Percentiles rank a stretch among this genome's conserved stretches.
Conservation (phyloP, 768 basidiomycete genomes). For the Mycena amicta region DNA sequence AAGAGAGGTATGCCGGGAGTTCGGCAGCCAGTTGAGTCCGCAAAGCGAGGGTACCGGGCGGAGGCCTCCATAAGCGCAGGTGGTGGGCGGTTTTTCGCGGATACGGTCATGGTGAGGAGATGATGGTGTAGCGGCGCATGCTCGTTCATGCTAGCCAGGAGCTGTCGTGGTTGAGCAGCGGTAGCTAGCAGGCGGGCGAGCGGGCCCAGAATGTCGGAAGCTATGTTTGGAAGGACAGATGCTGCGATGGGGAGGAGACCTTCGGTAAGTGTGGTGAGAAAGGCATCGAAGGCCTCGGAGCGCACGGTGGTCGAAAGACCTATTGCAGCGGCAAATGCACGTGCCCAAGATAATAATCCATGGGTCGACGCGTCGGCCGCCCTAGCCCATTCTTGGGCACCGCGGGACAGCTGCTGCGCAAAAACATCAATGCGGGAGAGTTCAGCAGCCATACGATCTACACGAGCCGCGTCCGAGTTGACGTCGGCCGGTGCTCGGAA, state of each 20-base stretch:
- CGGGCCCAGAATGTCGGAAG: conserved; percentile 48
- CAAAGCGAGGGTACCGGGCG: conserved; percentile 74
- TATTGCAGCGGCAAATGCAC: conserved; percentile 67
- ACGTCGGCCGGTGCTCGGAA: conserved; percentile 25
- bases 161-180: conserved; percentile 62
- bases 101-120: conserved; percentile 66
- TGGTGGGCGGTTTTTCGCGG: conserved; percentile 66
- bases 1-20: conserved; percentile 62
- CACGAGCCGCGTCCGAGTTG: conserved; percentile 49
- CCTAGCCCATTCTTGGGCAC: conserved; percentile 65
- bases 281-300: conserved; percentile 73
- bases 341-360: conserved; percentile 61
- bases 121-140: conserved; percentile 74
- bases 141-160: conserved; percentile 71
- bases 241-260: conserved; percentile 54
- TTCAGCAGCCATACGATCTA: conserved; percentile 57
- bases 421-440: conserved; percentile 60
- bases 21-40: conserved; percentile 72
- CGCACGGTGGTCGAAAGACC: conserved; percentile 51
- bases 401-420: conserved; percentile 61
- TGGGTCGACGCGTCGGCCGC: conserved; percentile 51
- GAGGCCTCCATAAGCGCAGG: conserved; percentile 71
- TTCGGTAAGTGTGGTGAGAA: conserved; percentile 58
- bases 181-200: conserved; percentile 61
- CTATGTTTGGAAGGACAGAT: conserved; percentile 31